These are phyloP conservation scores for Ophiocordyceps robertsii DNA, from an alignment of 2,329 filamentous ascomycete species.

Conservation along the genomic window DNA sequence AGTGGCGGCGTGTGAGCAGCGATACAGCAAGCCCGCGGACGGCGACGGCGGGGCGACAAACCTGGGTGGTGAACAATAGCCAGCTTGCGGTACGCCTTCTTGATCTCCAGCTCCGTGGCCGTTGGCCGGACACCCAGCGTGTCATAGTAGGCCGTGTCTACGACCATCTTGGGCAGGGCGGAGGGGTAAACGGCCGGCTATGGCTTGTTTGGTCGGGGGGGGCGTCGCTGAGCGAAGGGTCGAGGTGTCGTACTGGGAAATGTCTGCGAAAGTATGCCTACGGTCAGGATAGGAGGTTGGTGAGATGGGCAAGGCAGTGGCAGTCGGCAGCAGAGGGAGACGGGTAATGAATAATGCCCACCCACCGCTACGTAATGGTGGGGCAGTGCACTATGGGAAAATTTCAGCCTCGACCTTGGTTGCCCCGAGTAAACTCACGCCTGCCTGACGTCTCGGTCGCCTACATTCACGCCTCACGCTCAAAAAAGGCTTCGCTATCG, in stretches of 20 bases:
- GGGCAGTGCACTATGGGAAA: slow-evolving; percentile 14
- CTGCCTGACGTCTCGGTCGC: too few relatives aligned
- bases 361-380: slow-evolving; percentile 22
- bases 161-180: slow-evolving; percentile 51
- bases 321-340: not conserved
- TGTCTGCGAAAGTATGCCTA: not conserved
- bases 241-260: not conserved
- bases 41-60: slow-evolving; percentile 21
- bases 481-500: not conserved
- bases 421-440: not conserved
- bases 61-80: slow-evolving; percentile 88
- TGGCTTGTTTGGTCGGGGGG: not conserved
- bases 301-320: too few relatives aligned
- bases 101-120: slow-evolving; percentile 84
- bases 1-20: slow-evolving; percentile 3
- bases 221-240: not conserved
- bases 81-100: slow-evolving; percentile 90
- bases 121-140: slow-evolving; percentile 71
- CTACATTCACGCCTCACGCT: not conserved
- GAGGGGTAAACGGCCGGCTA: not conserved
- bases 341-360: not conserved
- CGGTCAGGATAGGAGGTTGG: too few relatives aligned
- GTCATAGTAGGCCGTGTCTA: slow-evolving; percentile 82
- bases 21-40: not conserved
- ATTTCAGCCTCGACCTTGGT: not conserved